phyloP scores from a whole-genome alignment of 257 asterid species.

The Mitragyna speciosa region DNA sequence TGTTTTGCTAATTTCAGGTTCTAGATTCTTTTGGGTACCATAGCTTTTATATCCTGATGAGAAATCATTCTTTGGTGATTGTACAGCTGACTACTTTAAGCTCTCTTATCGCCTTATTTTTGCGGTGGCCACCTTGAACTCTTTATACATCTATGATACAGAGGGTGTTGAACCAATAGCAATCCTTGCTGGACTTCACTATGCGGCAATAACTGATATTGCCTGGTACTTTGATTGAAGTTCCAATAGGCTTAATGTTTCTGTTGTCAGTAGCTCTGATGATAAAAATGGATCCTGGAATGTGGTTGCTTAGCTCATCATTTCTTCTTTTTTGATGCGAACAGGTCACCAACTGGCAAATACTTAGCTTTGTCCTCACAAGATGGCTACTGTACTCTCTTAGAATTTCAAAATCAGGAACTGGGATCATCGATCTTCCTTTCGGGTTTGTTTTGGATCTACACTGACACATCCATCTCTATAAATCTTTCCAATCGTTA shows the following conservation, averaged over 20 bases:
- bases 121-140: constrained; percentile 93
- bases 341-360: constrained; percentile 79
- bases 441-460: constrained; percentile 46
- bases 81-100: constrained; percentile 69
- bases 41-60: constrained; percentile 20
- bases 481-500: constrained; percentile 8
- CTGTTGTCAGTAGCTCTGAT: background rate
- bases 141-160: constrained; percentile 83
- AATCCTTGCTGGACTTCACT: constrained; percentile 82
- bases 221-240: constrained; percentile 57
- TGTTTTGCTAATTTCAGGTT: constrained; percentile 16
- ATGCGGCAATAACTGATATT: constrained; percentile 93
- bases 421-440: constrained; percentile 57
- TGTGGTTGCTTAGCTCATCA: background rate
- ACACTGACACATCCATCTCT: background rate
- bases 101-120: constrained; percentile 90
- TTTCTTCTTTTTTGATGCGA: background rate
- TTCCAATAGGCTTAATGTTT: background rate
- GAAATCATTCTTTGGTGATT: constrained; percentile 12
- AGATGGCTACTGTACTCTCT: constrained; percentile 97
- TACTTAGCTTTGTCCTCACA: constrained; percentile 78
- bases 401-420: constrained; percentile 82
- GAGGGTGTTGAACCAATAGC: constrained; percentile 89
- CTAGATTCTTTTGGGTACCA: background rate
- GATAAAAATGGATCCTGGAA: background rate